Base-by-base conservation (phyloP, 331 rosid genomes). In the Malus hybrid region DNA sequence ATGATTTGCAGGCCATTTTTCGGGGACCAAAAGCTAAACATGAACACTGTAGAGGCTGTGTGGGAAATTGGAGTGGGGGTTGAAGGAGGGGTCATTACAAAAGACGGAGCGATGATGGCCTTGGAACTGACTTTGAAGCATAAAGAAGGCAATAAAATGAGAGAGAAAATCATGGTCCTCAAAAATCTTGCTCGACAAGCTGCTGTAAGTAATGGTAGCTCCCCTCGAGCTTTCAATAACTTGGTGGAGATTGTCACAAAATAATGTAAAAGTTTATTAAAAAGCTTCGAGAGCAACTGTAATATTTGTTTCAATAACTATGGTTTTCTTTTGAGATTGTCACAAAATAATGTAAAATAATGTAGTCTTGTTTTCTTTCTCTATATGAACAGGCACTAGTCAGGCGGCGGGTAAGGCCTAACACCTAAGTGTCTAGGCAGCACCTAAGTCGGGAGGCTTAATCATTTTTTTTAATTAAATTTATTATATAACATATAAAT, bases 1-100 rank as follows among this genome's bases (percentile, higher is more conserved):
- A 80, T 93, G 88, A 84, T 91, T 52, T 72, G 90, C 64, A 74
- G 96, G 78, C 93, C 93, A 0, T 85, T 87, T 71, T 75, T 91
- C 4, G 93, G 93, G 7, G 98, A 89, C 48, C 98, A 93, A 39
- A 62, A 1, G 58, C 34, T 91, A 29, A 93, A 91, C 63, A 68
- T 68, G 55, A 33, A 77, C 66, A 75, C 82, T 16, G 2, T 85
- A 30, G 96, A 84, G 68, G 32, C 50, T 18, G 78, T 67, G 0
- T 93, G 91, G 93, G 85, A 78, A 22, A 62, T 87, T 5, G 96
- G 93, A 6, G 62, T 87, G 19, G 81, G 76, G 2, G 36, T 89
- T 77, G 88, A 83, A 14, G 83, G 87, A 34, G 86, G 84, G 14
- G 57, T 63, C 13, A 63, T 87, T 13, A 83, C 91, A 6, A 89